Base-by-base conservation (phyloP, 2,329 filamentous ascomycete genomes). In the Pseudocercospora pini-densiflorae region DNA sequence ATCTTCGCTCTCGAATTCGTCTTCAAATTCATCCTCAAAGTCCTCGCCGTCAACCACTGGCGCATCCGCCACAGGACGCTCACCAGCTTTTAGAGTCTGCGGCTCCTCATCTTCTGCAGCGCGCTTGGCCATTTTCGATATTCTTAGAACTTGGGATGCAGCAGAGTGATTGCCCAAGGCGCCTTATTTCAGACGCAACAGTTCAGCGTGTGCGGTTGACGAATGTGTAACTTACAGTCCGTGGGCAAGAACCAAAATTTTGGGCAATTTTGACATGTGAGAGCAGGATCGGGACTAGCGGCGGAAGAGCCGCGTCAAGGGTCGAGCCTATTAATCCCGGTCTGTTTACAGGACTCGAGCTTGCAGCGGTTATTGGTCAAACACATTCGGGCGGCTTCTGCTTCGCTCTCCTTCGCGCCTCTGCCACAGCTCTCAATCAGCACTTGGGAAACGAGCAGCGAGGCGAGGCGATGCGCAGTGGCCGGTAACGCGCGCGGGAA, bases 21-120 rank as follows among this genome's bases (percentile, higher is more conserved):
- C 92, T 80, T 94, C 92, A 73, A 94, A 97, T 77, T 98, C 94
- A 81, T 97, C 95, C 77, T 97, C 95, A 70, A 96, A 98, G 72
- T 98, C 91, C 69, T 86, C 84, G 67, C 81, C 83, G 63, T 88
- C 86, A 69, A 85, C 81, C 70, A 84, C 79, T 77, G 80, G 81
- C 70, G 77, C 77, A 62, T 82, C 79, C 59, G 78, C 77, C 70
- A 87, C 79, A 67, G 87, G 88, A 33, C 88, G 82, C 68, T 87
- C 86, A 65, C 88, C 88, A 68, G 85, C 84, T 79, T 89, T 89
- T 73, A 90, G 84, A 47, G 86, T 80, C 66, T 84, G 82, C 27
- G 74, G 70, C 43, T 83, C 82, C 36, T 81, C 78, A 54, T 82
- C 76, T 67, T 89, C 87, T 64, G 86, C 86, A 33, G 83, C 79